Conservation (phyloP, 768 basidiomycete genomes). For the Kwoniella newhampshirensis region DNA sequence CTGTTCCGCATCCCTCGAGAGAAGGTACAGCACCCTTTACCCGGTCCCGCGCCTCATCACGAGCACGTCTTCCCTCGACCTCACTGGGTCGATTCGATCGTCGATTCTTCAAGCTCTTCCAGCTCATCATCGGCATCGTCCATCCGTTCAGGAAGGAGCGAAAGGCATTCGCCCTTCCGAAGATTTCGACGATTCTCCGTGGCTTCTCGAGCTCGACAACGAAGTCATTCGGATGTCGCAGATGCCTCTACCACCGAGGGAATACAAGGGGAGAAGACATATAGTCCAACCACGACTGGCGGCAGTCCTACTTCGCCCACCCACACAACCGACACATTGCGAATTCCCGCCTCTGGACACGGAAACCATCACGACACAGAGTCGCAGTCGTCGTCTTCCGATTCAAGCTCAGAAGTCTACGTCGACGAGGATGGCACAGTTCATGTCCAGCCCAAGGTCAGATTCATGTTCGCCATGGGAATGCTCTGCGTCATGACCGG, state of each 20-base stretch:
- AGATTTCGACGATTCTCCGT: constrained; percentile 28
- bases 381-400: constrained; percentile 3
- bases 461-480: constrained; percentile 34
- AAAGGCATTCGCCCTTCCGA: constrained; percentile 11
- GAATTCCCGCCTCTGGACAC: background rate
- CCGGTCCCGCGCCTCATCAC: constrained; percentile 38
- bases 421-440: constrained; percentile 27
- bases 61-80: constrained; percentile 45
- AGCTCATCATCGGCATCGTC: constrained; percentile 21
- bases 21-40: constrained; percentile 29
- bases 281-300: constrained; percentile 3
- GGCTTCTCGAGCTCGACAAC: background rate
- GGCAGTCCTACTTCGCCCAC: constrained; percentile 2
- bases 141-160: constrained; percentile 12
- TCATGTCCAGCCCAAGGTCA: constrained; percentile 27
- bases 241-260: background rate
- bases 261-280: constrained; percentile 3
- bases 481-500: constrained; percentile 44
- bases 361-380: constrained; percentile 7
- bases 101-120: constrained; percentile 28
- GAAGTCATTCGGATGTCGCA: constrained; percentile 9
- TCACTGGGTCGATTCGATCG: constrained; percentile 43
- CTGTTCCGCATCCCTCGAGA: constrained; percentile 37
- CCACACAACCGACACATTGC: background rate
- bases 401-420: constrained; percentile 6